These are phyloP conservation scores for Serpula lacrymans DNA, from an alignment of 768 basidiomycete species.

Conservation along the genomic window DNA sequence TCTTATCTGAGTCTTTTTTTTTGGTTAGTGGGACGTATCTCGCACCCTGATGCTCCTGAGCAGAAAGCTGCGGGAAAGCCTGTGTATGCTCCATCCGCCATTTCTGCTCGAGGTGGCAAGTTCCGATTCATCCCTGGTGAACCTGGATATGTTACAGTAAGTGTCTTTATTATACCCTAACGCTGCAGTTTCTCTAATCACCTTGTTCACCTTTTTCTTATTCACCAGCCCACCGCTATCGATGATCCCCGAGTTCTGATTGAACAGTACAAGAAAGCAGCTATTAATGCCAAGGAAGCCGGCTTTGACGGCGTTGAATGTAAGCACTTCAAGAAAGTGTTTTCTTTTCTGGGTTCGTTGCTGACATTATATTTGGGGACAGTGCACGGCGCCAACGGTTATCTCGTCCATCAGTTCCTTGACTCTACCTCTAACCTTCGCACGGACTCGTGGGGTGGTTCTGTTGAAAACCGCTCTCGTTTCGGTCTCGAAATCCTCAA, in stretches of 20 bases:
- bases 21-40: slow-evolving; percentile 30
- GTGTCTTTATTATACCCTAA: too few relatives aligned
- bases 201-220: background rate
- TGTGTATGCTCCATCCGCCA: slow-evolving; percentile 44
- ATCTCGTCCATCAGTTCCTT: slow-evolving; percentile 48
- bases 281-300: slow-evolving; percentile 46
- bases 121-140: slow-evolving; percentile 36
- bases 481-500: slow-evolving; percentile 53
- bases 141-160: slow-evolving; percentile 39
- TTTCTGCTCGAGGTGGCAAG: slow-evolving; percentile 38
- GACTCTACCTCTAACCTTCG: slow-evolving; percentile 46
- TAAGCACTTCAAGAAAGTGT: too few relatives aligned
- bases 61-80: slow-evolving; percentile 39
- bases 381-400: slow-evolving; percentile 46
- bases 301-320: slow-evolving; percentile 57
- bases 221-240: slow-evolving; percentile 36
- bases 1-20: background rate
- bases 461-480: slow-evolving; percentile 51
- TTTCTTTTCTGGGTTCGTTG: background rate
- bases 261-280: slow-evolving; percentile 39
- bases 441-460: slow-evolving; percentile 60
- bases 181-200: too few relatives aligned
- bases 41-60: slow-evolving; percentile 37
- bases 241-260: slow-evolving; percentile 41
- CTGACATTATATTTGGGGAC: background rate